Percentiles rank a stretch among this genome's conserved stretches.
Evolutionary conservation across 2,329 filamentous ascomycete species (phyloP).

Genomic region (Ustilaginoidea virens): DNA sequence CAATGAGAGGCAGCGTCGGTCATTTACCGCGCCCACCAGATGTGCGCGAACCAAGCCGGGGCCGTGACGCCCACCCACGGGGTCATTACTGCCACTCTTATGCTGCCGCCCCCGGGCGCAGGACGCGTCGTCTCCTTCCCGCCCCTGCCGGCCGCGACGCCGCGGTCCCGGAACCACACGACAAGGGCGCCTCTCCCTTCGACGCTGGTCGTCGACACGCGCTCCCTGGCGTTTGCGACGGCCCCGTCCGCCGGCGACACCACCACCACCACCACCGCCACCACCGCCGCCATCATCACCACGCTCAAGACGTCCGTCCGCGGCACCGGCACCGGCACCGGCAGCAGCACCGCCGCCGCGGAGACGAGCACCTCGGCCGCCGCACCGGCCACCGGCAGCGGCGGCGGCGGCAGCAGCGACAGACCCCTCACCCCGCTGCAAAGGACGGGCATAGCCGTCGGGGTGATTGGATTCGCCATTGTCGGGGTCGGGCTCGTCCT

Average conservation of each 20-base stretch:
- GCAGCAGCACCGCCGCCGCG: conserved; percentile 2
- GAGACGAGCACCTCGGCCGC: conserved; percentile 2
- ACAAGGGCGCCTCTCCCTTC: conserved; percentile 3
- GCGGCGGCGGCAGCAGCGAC: conserved; percentile 5
- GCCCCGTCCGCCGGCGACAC: background rate
- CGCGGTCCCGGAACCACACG: conserved; percentile 1
- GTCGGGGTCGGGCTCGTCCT: conserved; percentile 33
- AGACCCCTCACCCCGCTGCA: conserved; percentile 23
- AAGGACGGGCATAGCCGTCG: conserved; percentile 43
- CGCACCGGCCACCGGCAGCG: conserved; percentile 5
- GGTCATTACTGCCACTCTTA: conserved; percentile 41
- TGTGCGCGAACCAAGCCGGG: conserved; percentile 37
- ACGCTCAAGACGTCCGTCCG: conserved; percentile 1
- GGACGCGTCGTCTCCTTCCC: conserved; percentile 15
- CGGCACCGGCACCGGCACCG: conserved; percentile 3
- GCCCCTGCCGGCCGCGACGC: conserved; percentile 7
- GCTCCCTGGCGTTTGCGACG: background rate
- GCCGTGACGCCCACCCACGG: conserved; percentile 42
- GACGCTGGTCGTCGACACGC: conserved; percentile 5
- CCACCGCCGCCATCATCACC: background rate
- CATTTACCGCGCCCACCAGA: conserved; percentile 35
- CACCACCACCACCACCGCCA: background rate
- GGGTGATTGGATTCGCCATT: conserved; percentile 31
- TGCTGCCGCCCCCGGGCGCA: conserved; percentile 15
- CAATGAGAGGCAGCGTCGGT: conserved; percentile 17